These are phyloP conservation scores for Fraxinus sp. DNA, from an alignment of 305 asterid species.

Conservation along the genomic window DNA sequence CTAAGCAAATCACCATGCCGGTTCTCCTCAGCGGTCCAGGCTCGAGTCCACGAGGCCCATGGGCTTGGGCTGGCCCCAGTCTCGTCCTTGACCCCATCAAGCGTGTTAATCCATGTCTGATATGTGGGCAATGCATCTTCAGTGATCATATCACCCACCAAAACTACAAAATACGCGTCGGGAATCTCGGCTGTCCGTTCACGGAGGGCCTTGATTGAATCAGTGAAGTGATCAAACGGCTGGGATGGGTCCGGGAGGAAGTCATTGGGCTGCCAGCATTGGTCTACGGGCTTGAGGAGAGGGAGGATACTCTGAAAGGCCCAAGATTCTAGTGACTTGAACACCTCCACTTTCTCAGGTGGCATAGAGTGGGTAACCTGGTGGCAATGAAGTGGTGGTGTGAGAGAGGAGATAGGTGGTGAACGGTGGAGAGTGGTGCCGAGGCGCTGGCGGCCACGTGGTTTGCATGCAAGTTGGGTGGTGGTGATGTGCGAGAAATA, in stretches of 20 bases:
- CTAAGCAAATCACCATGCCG: conserved; percentile 44
- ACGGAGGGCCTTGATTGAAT: conserved; percentile 30
- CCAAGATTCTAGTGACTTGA: conserved; percentile 39
- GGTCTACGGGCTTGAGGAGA: conserved; percentile 34
- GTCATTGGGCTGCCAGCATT: conserved; percentile 47
- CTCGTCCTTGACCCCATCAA: conserved; percentile 43
- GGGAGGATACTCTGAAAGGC: conserved; percentile 24
- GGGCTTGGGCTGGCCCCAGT: conserved; percentile 38
- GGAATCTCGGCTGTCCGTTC: conserved; percentile 27
- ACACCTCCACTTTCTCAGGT: conserved; percentile 32
- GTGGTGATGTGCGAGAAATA: background rate
- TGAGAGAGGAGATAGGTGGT: conserved; percentile 1
- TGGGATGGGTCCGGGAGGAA: conserved; percentile 40
- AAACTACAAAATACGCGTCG: conserved; percentile 39
- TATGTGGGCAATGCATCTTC: conserved; percentile 48
- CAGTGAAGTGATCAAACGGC: conserved; percentile 17
- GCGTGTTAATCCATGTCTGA: conserved; percentile 31
- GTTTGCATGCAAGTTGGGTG: background rate
- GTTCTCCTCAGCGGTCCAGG: conserved; percentile 52
- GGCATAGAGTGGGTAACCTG: conserved; percentile 27
- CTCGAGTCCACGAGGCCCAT: conserved; percentile 48
- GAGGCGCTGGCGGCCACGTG: background rate
- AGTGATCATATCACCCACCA: conserved; percentile 43
- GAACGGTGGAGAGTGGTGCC: conserved; percentile 8
- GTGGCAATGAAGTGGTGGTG: background rate